Conservation (phyloP, 2,329 filamentous ascomycete species). For the Grosmannia serpens region DNA sequence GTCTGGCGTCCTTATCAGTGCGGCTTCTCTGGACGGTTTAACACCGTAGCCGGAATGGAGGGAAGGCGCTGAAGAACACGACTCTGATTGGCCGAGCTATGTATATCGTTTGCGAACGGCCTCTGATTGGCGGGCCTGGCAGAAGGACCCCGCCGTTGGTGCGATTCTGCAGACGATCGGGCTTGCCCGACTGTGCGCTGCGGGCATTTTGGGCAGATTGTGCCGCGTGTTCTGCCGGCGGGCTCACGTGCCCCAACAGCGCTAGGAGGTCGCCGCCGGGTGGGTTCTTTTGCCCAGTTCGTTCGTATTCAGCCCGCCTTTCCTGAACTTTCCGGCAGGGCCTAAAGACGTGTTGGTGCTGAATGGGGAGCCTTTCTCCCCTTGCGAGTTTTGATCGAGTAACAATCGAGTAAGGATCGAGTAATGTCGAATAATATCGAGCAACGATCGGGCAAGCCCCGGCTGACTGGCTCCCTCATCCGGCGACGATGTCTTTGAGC, state of each 20-base stretch:
- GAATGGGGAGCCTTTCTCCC: neutral
- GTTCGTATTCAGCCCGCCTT: neutral
- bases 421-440: conserved; percentile 15
- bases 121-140: neutral
- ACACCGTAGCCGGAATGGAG: neutral
- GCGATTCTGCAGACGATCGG: neutral
- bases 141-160: neutral
- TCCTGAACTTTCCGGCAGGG: neutral
- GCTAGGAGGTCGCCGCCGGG: neutral
- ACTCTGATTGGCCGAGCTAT: neutral
- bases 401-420: conserved; percentile 23
- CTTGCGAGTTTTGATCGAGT: conserved; percentile 31
- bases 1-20: neutral
- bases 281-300: neutral
- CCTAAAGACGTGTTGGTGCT: too few species aligned
- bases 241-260: neutral
- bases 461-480: neutral
- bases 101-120: neutral
- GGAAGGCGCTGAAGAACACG: neutral
- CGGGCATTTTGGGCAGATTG: neutral
- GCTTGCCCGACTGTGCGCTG: neutral
- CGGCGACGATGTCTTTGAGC: too few species aligned
- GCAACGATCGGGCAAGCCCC: neutral
- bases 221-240: neutral
- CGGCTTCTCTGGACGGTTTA: neutral